Evolutionary conservation across 2,329 filamentous ascomycete genomes (phyloP).

Genomic region (Phyllosticta paracitricarpa): DNA sequence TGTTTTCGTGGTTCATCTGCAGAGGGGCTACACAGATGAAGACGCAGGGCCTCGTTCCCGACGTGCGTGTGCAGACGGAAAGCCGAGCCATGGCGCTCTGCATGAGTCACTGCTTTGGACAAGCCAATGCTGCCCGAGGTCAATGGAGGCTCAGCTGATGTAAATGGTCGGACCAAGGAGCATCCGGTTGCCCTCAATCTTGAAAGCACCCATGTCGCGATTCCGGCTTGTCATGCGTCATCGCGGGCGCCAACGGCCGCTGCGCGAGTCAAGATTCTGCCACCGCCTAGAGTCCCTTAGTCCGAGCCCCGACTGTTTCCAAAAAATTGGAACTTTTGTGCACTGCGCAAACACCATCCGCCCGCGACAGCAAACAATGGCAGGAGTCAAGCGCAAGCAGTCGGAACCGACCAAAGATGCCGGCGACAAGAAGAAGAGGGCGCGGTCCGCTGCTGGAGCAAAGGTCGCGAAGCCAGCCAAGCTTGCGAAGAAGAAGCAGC

Average conservation of each 20-base stretch:
- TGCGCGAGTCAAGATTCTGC: not conserved
- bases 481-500: conserved; percentile 24
- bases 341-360: not conserved
- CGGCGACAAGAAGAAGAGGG: conserved; percentile 17
- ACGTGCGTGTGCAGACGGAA: not conserved
- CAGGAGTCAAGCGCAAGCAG: conserved; percentile 31
- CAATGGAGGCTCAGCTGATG: not conserved
- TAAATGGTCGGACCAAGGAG: not conserved
- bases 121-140: not conserved
- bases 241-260: not conserved
- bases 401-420: conserved; percentile 17
- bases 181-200: not conserved
- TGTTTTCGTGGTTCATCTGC: not conserved
- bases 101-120: not conserved
- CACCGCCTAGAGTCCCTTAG: conserved; percentile 5
- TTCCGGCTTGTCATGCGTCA: not conserved
- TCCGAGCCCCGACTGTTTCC: conserved; percentile 3
- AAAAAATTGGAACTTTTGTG: conserved; percentile 1
- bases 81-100: not conserved
- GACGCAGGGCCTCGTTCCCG: not conserved
- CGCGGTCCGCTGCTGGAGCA: conserved; percentile 11
- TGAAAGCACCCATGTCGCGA: not conserved
- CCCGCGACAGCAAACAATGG: conserved; percentile 16
- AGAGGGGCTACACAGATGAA: not conserved
- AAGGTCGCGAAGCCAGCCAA: conserved; percentile 13